phyloP scores from a whole-genome alignment of 306 rosid species.

The Acacia crassicarpa region DNA sequence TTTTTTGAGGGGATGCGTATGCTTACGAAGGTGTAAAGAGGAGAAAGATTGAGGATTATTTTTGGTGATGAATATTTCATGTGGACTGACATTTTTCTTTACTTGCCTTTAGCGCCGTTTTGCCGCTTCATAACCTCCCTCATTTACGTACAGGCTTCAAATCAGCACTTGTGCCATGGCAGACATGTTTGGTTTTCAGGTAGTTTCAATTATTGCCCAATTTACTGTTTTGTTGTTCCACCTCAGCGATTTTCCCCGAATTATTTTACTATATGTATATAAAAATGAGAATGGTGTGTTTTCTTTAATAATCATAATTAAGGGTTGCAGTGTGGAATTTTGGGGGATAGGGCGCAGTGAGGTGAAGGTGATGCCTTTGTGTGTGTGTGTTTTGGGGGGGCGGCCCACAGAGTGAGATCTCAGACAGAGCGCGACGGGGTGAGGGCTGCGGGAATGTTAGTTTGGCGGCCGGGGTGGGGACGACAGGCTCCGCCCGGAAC shows the following conservation, averaged over 20 bases:
- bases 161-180: not conserved
- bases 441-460: no score
- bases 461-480: no score
- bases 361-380: no score
- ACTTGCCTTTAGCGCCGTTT: not conserved
- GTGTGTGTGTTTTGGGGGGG: no score
- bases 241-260: not conserved
- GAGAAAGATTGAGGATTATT: not conserved
- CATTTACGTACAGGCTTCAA: not conserved
- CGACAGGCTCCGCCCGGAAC: no score
- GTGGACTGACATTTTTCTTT: not conserved
- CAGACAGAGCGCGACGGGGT: not conserved
- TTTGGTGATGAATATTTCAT: not conserved
- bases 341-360: not conserved
- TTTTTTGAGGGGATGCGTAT: not conserved
- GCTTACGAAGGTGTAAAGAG: not conserved
- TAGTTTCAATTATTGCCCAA: not conserved
- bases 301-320: not conserved
- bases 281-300: not conserved
- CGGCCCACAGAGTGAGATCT: not conserved
- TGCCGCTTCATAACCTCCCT: not conserved
- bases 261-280: not conserved
- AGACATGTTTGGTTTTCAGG: not conserved
- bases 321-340: not conserved
- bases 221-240: not conserved